Percentiles rank a stretch among this genome's conserved stretches.
These are phyloP conservation scores for Neonectria ditissima DNA, from an alignment of 2,329 filamentous ascomycete species.

Conservation along the genomic window DNA sequence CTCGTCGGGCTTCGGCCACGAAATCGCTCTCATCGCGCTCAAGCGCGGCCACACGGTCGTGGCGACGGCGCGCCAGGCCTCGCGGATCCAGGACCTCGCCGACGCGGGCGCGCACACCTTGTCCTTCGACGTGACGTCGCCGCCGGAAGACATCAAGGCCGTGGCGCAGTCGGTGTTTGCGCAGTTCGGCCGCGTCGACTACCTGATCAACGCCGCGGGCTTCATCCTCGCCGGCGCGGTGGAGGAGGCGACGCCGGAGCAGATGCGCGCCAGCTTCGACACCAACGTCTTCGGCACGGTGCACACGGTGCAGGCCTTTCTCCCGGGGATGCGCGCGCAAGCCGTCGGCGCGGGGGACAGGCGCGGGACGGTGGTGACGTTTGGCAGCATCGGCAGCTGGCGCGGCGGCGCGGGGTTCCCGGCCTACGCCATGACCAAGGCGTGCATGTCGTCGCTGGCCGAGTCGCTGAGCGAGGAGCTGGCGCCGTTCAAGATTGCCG, in stretches of 20 bases:
- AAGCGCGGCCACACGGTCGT: conserved; percentile 61
- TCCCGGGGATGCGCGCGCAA: conserved; percentile 60
- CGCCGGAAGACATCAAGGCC: conserved; percentile 51
- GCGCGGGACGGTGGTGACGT: conserved; percentile 53
- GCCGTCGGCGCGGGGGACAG: conserved; percentile 37
- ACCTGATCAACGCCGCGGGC: conserved; percentile 62
- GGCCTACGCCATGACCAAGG: conserved; percentile 60
- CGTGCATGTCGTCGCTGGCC: conserved; percentile 57
- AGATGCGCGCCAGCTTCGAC: conserved; percentile 56
- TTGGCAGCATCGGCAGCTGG: conserved; percentile 62
- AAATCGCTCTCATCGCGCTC: conserved; percentile 58
- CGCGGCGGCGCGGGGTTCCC: conserved; percentile 51
- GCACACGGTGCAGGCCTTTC: conserved; percentile 60
- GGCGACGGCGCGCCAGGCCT: conserved; percentile 59
- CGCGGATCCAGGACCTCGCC: conserved; percentile 56
- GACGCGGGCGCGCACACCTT: conserved; percentile 56
- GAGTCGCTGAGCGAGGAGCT: conserved; percentile 59
- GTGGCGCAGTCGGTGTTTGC: conserved; percentile 50
- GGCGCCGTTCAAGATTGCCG: conserved; percentile 57
- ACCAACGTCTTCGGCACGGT: conserved; percentile 67
- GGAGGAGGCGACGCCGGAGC: conserved; percentile 54
- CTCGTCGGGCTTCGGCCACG: conserved; percentile 63
- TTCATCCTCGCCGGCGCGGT: conserved; percentile 57
- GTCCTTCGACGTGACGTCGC: conserved; percentile 60
- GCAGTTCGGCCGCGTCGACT: conserved; percentile 56